These are phyloP conservation scores for Cyberlindnera mississippiensis DNA, from an alignment of 805 yeast species.

Conservation along the genomic window DNA sequence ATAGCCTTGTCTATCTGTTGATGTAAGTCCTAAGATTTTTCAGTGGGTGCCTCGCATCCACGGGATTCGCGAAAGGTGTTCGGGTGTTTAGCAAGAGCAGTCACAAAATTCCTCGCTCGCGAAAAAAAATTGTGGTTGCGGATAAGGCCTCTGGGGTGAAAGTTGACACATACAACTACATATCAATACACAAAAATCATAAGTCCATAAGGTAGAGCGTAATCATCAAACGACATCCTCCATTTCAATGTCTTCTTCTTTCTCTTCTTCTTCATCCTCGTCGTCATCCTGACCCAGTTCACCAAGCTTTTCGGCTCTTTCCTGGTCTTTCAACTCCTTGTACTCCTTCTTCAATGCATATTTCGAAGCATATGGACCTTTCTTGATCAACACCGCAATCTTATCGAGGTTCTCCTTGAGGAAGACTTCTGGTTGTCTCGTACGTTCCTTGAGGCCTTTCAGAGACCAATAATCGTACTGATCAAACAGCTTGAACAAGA, in stretches of 20 bases:
- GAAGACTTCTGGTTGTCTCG: conserved; percentile 93
- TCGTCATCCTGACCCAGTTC: conserved; percentile 37
- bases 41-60: background rate
- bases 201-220: background rate
- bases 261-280: conserved; percentile 52
- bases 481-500: conserved; percentile 84
- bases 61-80: conserved; percentile 6
- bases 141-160: conserved; percentile 5
- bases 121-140: background rate
- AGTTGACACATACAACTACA: conserved; percentile 6
- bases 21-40: conserved; percentile 13
- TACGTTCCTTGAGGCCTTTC: conserved; percentile 89
- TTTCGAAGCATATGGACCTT: conserved; percentile 93
- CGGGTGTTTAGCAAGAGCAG: conserved; percentile 14
- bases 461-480: conserved; percentile 96
- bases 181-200: no score
- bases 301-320: conserved; percentile 63
- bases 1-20: background rate
- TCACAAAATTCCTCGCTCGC: conserved; percentile 5
- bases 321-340: conserved; percentile 72
- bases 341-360: conserved; percentile 89
- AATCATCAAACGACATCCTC: conserved; percentile 54
- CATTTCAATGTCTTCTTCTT: conserved; percentile 71
- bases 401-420: conserved; percentile 86
- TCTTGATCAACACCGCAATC: conserved; percentile 84